Base-by-base conservation (phyloP, 352 stramenopile genomes). In the Phytophthora colocasiae region DNA sequence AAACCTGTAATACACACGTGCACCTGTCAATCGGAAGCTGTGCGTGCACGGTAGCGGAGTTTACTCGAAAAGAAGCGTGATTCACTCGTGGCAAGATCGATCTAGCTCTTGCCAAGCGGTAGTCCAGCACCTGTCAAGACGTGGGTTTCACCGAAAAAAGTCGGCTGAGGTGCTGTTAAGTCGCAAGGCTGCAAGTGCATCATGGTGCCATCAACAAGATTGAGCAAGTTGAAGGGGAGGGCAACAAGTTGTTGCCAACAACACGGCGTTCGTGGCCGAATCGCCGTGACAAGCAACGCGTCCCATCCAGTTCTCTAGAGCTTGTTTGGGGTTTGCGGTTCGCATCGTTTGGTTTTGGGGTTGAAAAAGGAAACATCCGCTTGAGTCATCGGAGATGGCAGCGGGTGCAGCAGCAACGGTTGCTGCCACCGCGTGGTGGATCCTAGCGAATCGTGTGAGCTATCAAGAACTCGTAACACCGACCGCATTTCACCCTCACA, bases 41-140 rank as follows among this genome's bases (percentile, higher is more conserved):
- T 63, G 17, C 43, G 8, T 27, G 50, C 22, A 22, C 19, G n/a
- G 15, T 17, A 19, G 32, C 19, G 22, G 50, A 26, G 14, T 34
- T 49, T 59, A 40, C 44, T 27, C 9, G 14, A 45, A 57, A 36
- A 46, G 26, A 10, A 58, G 15, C 32, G 36, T 45, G 49, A 56
- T 27, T 36, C 31, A 36, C 31, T 36, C 31, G 31, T 46, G 56
- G 24, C 44, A 36, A 50, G 4, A 50, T 34, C n/a, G 24, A 50
- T 55, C 63, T 71, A 55, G 63, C 66, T 43, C 43, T 48, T 29
- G 63, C 55, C 63, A 71, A 17, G 12, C 41, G 34, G 17, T 15
- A 56, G 47, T 45, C 34, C 32, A 55, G 44, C 29, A 14, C 36
- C 43, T 58, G 62, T 55, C 43, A 51, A 52, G 46, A 24, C 14